Evolutionary conservation across 2,329 filamentous ascomycete genomes (phyloP), one percentile per base, ranked within the genome.

Genomic region (Alternaria sp.): DNA sequence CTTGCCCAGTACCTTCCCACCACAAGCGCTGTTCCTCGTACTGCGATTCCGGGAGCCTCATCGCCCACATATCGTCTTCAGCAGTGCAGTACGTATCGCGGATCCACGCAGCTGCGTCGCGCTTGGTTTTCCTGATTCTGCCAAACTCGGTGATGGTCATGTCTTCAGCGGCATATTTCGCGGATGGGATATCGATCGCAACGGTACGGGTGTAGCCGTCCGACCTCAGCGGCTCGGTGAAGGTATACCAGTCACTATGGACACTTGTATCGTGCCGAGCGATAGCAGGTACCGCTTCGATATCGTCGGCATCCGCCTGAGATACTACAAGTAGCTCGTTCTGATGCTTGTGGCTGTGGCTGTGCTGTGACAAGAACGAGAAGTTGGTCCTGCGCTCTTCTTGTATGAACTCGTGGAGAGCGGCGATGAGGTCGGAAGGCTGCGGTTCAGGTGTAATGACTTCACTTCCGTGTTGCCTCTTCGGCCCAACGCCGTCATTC

Each of bases 331-430:
- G 56, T 25, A 71, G 57, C 2, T 61, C 59, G 7, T 63, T 10
- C 4, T 59, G 56, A 17, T 62, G 40, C 55, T 57, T 65, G 51
- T 61, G 58, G 11, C 19, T 9, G 21, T 69, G 68, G 54, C 54
- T 66, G 17, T 67, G 40, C 28, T 44, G 45, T 6, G 46, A 68
- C 7, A 71, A 60, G 28, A 71, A 71, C 6, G 21, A 40, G 32
- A 69, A 70, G 50, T 67, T 66, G 28, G 49, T 49, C 56, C 32
- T 50, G n/a, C 66, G 61, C 57, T 71, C 64, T 6, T 57, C 13
- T 21, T 64, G 32, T 8, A 67, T 65, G 55, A 69, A 71, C 26
- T 46, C 21, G 8, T 65, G 36, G 6, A 69, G 43, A 8, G 44
- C 59, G 10, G 52, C n/a, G 23, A 69, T 26, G 11, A 17, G 6